Base-by-base conservation (phyloP, 768 basidiomycete species). In the Mycena polygramma region DNA sequence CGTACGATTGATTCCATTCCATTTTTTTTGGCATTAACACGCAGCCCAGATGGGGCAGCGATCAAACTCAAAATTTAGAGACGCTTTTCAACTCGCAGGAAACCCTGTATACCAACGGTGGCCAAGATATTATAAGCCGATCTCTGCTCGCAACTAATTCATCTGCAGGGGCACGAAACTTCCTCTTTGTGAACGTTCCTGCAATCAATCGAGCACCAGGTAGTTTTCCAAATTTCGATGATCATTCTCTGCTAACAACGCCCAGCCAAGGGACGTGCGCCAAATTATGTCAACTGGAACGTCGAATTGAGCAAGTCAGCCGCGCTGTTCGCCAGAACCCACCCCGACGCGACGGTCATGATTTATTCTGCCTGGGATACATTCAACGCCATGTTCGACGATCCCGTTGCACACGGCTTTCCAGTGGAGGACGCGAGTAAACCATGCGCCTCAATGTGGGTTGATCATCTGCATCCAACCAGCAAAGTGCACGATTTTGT, bases 161-260 rank as follows among this genome's bases (percentile, higher is more conserved):
- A 17, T 49, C 37, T 39, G n/a, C 74, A 0, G 85, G 81, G 8
- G 77, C 77, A 43, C 65, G 75, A 17, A 76, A 85, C 69, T 86
- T 85, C 68, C 64, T 85, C 1, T 82, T 85, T 68, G 76, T 86
- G n/a, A 83, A 86, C 52, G 73, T 85, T 3, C 84, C 85, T 1
- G 81, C 85, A 2, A 81, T 85, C 24, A 62, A 83, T 35, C 76
- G 80, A 20, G 73, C 81, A 1, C 84, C 84, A 7, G 79, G 70
- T 64, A 61, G 11, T 22, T 22, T 39, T 43, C 4, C 6, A 35
- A 13, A 24, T 15, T 46, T 51, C 22, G 7, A 7, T 10, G 17
- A 10, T 19, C 20, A n/a, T n/a, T 8, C 30, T 48, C 19, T 45
- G 7, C 26, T 26, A 30, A 19, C 6, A 22, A 2, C 22, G 17